These are phyloP conservation scores for Castanopsis chinensis DNA, from an alignment of 306 rosid genomes.

Conservation along the genomic window DNA sequence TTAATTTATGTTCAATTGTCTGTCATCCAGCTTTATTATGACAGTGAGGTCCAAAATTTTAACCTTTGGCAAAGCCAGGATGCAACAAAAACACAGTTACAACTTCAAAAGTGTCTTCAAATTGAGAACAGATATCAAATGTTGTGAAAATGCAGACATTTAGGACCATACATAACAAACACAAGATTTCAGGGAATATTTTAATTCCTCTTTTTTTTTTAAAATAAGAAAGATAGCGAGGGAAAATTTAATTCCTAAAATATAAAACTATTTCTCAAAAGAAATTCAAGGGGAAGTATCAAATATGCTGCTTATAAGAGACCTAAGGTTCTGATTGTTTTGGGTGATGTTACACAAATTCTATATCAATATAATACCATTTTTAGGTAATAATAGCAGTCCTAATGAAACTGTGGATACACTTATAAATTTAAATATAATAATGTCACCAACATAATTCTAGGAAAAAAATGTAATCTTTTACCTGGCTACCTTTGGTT, in stretches of 20 bases:
- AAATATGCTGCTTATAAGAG: neutral
- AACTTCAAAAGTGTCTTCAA: neutral
- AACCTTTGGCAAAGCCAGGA: neutral
- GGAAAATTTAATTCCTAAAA: neutral
- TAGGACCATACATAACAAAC: neutral
- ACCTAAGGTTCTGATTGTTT: neutral
- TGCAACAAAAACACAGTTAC: neutral
- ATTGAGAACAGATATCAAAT: neutral
- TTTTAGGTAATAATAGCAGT: neutral
- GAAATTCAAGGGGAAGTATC: neutral
- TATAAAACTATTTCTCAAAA: neutral
- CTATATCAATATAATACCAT: neutral
- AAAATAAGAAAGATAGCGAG: too few relatives aligned
- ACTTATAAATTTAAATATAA: neutral
- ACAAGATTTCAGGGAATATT: too few relatives aligned
- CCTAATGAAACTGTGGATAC: neutral
- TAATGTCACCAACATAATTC: neutral
- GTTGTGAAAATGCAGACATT: neutral
- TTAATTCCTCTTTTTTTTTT: too few relatives aligned
- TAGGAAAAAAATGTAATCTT: conserved; percentile 1
- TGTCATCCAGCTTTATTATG: neutral
- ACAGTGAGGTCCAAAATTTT: neutral
- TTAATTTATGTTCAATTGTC: neutral
- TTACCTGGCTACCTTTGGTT: conserved; percentile 91
- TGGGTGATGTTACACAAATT: neutral